Base-by-base conservation (phyloP, 2,329 filamentous ascomycete genomes). In the Alternaria infectoria region DNA sequence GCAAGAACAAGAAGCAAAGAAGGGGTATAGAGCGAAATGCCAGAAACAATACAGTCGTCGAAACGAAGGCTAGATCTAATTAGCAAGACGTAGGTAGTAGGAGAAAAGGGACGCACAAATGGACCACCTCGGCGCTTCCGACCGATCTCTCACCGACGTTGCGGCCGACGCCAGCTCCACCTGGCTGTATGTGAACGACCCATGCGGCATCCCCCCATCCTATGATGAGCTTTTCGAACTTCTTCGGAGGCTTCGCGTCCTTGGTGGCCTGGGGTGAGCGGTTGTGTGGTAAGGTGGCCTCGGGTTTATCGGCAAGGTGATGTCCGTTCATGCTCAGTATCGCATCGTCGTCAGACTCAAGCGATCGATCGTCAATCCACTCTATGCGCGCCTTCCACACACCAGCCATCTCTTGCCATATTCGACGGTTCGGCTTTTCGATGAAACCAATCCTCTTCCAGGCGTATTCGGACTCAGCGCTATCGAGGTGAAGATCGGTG, bases 141-240 rank as follows among this genome's bases (percentile, higher is more conserved):
- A 91, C 87, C 50, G 88, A 90, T 74, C 86, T 89, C 75, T 93
- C 90, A 54, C 90, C 89, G 32, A 86, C 87, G 73, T 90, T 83
- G 74, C 88, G 92, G 30, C 89, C 91, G 50, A 87, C 81, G 5
- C 89, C 88, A 46, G 87, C 77, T n/a, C 88, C 88, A 13, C 91
- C 91, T 6, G 92, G 89, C 75, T 94, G 91, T 17, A 99, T 91
- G 78, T 97, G 91, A 58, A 99, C 90, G 55, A 99, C 90, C 96
- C 96, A 99, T 58, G 97, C 93, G 1, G 92, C 97, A 61, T 94
- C 91, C 65, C 96, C 96, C 96, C 96, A 99, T 10, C 96, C 96
- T 23, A 99, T 91, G 8, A 99, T 83, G 19, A 98, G 83, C 72
- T 95, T 92, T 79, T 98, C 95, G 2, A 81, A 66, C 59, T 77